Evolutionary conservation across 148 eudicot species (phyloP).

Genomic region (Rhododendron molle): DNA sequence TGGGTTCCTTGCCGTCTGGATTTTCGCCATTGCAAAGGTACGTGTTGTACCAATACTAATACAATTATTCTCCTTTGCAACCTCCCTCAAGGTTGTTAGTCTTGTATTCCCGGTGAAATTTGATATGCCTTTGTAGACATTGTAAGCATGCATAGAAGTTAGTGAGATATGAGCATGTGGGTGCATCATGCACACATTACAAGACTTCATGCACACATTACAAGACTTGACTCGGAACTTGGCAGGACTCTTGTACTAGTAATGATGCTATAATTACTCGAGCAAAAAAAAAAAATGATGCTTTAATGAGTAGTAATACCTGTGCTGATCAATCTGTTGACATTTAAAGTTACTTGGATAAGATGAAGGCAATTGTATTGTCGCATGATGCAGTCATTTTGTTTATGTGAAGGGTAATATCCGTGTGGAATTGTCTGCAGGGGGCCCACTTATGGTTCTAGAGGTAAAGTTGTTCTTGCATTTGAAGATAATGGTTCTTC

Average conservation of each 20-base stretch:
- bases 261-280: background rate
- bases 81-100: background rate
- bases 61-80: background rate
- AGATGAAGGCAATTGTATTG: background rate
- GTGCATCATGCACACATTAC: background rate
- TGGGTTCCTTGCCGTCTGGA: slow-evolving; percentile 48
- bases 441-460: slow-evolving; percentile 75
- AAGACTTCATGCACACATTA: background rate
- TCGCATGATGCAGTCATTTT: background rate
- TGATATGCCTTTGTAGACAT: background rate
- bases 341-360: background rate
- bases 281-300: background rate
- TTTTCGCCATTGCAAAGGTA: slow-evolving; percentile 53
- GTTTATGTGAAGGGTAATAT: background rate
- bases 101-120: background rate
- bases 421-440: slow-evolving; percentile 28
- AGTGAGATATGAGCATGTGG: background rate
- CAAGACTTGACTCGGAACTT: background rate
- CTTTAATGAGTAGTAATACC: background rate
- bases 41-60: background rate
- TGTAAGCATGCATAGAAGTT: background rate
- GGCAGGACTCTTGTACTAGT: background rate
- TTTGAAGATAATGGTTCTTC: slow-evolving; percentile 79
- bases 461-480: slow-evolving; percentile 80
- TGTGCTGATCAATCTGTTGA: background rate